Conservation (phyloP, 2,329 filamentous ascomycete genomes). For the Stagonosporopsis rhizophila region DNA sequence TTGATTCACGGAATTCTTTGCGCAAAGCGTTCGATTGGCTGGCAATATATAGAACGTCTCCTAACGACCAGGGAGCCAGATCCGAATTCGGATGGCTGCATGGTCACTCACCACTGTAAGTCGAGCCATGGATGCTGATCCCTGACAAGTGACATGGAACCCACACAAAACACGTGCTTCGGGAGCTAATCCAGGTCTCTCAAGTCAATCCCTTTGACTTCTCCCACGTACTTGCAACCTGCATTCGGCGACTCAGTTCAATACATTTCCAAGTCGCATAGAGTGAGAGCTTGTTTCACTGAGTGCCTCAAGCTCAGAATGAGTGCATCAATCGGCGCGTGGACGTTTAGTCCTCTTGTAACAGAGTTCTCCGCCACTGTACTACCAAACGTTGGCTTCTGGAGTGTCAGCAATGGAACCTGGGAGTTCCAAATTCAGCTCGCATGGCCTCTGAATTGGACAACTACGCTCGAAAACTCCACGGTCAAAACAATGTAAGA, state of each 20-base stretch:
- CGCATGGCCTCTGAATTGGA: conserved; percentile 45
- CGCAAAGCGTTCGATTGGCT: background rate
- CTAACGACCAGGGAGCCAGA: background rate
- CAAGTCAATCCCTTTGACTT: background rate
- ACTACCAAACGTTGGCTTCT: conserved; percentile 40
- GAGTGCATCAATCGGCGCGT: conserved; percentile 31
- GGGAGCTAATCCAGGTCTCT: background rate
- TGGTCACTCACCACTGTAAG: background rate
- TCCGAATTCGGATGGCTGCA: background rate
- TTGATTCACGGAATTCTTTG: background rate
- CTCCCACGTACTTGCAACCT: background rate
- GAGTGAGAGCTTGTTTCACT: too few relatives aligned
- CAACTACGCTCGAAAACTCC: conserved; percentile 27
- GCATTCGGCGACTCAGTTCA: background rate
- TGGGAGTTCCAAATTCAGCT: conserved; percentile 47
- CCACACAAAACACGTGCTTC: conserved; percentile 1
- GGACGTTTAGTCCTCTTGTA: conserved; percentile 39
- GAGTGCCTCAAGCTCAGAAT: conserved; percentile 5
- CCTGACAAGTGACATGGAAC: conserved; percentile 1
- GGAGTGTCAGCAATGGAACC: conserved; percentile 42
- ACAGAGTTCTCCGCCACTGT: conserved; percentile 33
- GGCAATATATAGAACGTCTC: background rate
- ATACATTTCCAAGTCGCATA: background rate
- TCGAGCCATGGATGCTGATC: background rate
- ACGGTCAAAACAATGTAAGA: conserved; percentile 43